These are phyloP conservation scores for Pseudogymnoascus sp. DNA, from an alignment of 2,329 filamentous ascomycete genomes.

Conservation along the genomic window DNA sequence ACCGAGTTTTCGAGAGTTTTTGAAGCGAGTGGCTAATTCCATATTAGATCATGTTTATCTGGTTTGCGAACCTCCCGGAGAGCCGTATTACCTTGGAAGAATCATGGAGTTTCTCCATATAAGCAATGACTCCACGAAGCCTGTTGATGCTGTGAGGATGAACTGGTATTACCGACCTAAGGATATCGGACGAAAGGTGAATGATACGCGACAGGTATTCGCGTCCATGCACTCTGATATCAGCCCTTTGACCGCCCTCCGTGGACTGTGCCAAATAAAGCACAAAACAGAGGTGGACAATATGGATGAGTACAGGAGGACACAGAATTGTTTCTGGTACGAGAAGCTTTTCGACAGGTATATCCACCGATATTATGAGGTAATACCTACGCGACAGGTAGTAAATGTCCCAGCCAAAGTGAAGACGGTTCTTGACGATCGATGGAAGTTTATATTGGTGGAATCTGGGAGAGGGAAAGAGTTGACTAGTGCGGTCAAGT, in stretches of 20 bases:
- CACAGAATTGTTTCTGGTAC: slow-evolving; percentile 87
- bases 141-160: slow-evolving; percentile 80
- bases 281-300: slow-evolving; percentile 81
- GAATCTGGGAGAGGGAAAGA: slow-evolving; percentile 92
- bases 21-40: slow-evolving; percentile 16
- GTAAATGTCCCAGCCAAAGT: slow-evolving; percentile 94
- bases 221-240: slow-evolving; percentile 98
- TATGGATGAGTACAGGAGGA: slow-evolving; percentile 76
- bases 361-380: slow-evolving; percentile 95
- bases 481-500: slow-evolving; percentile 89
- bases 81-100: slow-evolving; percentile 93
- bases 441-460: slow-evolving; percentile 93
- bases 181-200: slow-evolving; percentile 86
- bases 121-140: slow-evolving; percentile 63
- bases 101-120: slow-evolving; percentile 96
- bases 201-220: slow-evolving; percentile 85
- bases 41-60: slow-evolving; percentile 77
- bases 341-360: slow-evolving; percentile 97
- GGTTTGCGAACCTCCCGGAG: slow-evolving; percentile 92
- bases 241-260: slow-evolving; percentile 82
- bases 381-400: slow-evolving; percentile 83
- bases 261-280: slow-evolving; percentile 85
- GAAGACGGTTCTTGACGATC: slow-evolving; percentile 89
- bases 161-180: slow-evolving; percentile 98
- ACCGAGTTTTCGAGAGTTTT: slow-evolving; percentile 13